These are phyloP conservation scores for Kluyveromyces aestuarii DNA, from an alignment of 805 yeast genomes.

Conservation along the genomic window DNA sequence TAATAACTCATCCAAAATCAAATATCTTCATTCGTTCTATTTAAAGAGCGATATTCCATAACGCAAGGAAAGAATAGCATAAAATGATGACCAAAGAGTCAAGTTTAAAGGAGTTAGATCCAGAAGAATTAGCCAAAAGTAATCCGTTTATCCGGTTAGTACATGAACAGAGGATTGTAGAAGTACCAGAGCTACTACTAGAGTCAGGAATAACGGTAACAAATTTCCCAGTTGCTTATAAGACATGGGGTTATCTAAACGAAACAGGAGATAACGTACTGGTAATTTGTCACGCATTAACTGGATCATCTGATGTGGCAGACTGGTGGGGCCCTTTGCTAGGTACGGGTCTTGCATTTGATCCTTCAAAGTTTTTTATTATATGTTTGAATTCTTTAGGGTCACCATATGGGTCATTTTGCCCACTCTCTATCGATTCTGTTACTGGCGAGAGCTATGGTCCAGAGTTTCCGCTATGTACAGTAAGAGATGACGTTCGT, in stretches of 20 bases:
- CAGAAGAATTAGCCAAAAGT: conserved; percentile 11
- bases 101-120: conserved; percentile 15
- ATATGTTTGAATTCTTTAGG: conserved; percentile 90
- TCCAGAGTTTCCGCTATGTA: conserved; percentile 89
- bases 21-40: background rate
- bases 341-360: conserved; percentile 77
- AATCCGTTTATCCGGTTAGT: conserved; percentile 70
- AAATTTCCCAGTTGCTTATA: conserved; percentile 87
- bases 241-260: conserved; percentile 89
- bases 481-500: conserved; percentile 86
- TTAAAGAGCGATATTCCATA: background rate
- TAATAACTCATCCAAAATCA: too few relatives aligned
- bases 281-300: conserved; percentile 91
- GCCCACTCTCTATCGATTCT: conserved; percentile 80
- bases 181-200: conserved; percentile 61
- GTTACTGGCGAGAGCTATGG: conserved; percentile 73
- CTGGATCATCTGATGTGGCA: conserved; percentile 89
- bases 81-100: background rate
- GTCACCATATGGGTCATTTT: conserved; percentile 92
- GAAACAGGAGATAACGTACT: conserved; percentile 61
- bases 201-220: conserved; percentile 71
- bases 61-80: background rate
- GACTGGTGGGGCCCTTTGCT: conserved; percentile 99
- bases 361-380: conserved; percentile 78
- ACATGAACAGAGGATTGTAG: conserved; percentile 65